These are phyloP conservation scores for Hypoxylon sp. DNA, from an alignment of 2,329 filamentous ascomycete genomes.

Conservation along the genomic window DNA sequence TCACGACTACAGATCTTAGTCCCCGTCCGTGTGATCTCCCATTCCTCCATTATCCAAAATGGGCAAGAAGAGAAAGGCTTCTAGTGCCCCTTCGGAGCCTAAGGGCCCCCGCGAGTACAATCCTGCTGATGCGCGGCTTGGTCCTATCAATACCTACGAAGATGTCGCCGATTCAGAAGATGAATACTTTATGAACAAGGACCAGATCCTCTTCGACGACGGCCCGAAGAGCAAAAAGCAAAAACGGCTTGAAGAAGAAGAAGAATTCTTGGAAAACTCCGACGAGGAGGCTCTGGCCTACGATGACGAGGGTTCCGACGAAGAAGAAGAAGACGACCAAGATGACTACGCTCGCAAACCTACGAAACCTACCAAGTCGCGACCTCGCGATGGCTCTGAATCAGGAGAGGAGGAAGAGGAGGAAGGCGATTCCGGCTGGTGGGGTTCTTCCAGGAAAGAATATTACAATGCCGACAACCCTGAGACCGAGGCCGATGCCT, in stretches of 20 bases:
- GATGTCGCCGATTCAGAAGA: slow-evolving; percentile 96
- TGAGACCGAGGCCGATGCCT: slow-evolving; percentile 69
- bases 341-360: slow-evolving; percentile 63
- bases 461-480: slow-evolving; percentile 89
- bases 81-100: slow-evolving; percentile 62
- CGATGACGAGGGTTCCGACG: slow-evolving; percentile 61
- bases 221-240: slow-evolving; percentile 83
- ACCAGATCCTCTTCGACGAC: slow-evolving; percentile 89
- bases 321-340: slow-evolving; percentile 59
- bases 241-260: slow-evolving; percentile 78
- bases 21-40: not conserved
- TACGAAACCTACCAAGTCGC: slow-evolving; percentile 46
- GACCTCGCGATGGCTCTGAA: slow-evolving; percentile 51
- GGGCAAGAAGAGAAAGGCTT: slow-evolving; percentile 80
- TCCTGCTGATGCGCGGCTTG: slow-evolving; percentile 73
- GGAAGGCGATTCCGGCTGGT: slow-evolving; percentile 75
- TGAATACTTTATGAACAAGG: slow-evolving; percentile 89
- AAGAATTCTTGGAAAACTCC: slow-evolving; percentile 70
- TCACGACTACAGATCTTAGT: slow-evolving; percentile 1
- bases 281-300: slow-evolving; percentile 74
- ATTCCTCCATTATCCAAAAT: slow-evolving; percentile 57
- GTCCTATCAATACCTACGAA: slow-evolving; percentile 75
- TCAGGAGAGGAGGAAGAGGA: slow-evolving; percentile 66
- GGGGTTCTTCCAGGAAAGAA: slow-evolving; percentile 89
- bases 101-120: slow-evolving; percentile 70